Evolutionary conservation across 495 filamentous ascomycete genomes (phyloP).

Genomic region (Hypoxylon crocopeplum): DNA sequence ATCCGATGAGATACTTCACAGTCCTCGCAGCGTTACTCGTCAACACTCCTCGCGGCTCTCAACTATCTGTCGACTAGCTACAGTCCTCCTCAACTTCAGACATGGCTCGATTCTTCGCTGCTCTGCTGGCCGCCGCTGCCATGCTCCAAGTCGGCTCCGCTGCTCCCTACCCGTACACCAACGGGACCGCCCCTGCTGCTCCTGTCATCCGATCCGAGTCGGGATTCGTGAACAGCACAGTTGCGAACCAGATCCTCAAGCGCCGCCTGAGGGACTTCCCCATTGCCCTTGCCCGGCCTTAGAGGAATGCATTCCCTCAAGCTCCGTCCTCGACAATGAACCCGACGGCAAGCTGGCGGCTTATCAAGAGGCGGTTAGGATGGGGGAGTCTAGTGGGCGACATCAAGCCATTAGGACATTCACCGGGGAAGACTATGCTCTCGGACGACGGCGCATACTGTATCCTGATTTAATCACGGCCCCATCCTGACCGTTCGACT

Average conservation of each 20-base stretch:
- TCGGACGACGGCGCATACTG: background rate
- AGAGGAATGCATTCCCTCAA: background rate
- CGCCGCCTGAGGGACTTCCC: slow-evolving; percentile 40
- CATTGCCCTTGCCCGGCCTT: slow-evolving; percentile 38
- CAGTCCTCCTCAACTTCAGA: slow-evolving; percentile 12
- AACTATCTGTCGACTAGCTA: slow-evolving; percentile 6
- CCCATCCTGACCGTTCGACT: background rate
- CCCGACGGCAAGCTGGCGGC: slow-evolving; percentile 1
- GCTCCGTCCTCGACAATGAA: background rate
- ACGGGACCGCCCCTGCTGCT: slow-evolving; percentile 22
- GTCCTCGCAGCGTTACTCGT: slow-evolving; percentile 16
- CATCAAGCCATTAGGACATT: slow-evolving; percentile 17
- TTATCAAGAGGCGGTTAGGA: slow-evolving; percentile 9
- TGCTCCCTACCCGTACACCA: slow-evolving; percentile 33
- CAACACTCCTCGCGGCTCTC: slow-evolving; percentile 12
- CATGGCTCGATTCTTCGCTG: slow-evolving; percentile 42
- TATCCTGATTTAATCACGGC: background rate
- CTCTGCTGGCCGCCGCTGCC: slow-evolving; percentile 38
- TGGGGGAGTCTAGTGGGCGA: slow-evolving; percentile 10
- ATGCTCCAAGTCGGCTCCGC: slow-evolving; percentile 37
- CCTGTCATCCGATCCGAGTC: background rate
- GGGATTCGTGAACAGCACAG: slow-evolving; percentile 16
- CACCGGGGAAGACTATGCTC: background rate
- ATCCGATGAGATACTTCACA: slow-evolving; percentile 1
- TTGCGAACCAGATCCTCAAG: slow-evolving; percentile 17